Base-by-base conservation (phyloP, 2,329 filamentous ascomycete genomes). In the Ceratocystis diversiconidia region DNA sequence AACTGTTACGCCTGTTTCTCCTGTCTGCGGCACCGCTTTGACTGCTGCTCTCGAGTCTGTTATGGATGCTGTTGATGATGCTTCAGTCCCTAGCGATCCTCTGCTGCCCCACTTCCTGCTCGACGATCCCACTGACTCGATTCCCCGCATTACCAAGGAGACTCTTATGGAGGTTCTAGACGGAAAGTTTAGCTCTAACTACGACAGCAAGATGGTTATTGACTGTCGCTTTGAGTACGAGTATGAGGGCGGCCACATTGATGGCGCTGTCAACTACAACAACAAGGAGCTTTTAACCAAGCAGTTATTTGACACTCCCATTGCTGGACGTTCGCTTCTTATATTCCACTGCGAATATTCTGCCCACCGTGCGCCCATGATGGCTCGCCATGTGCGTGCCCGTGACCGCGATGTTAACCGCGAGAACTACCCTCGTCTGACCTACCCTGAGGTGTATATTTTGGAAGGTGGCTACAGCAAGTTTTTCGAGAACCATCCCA, bases 181-280 rank as follows among this genome's bases (percentile, higher is more conserved):
- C 74, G 91, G 91, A 68, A 87, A 89, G 71, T 96, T 86, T 76
- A 84, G 85, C 71, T 80, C 86, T 30, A 75, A 83, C 28, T 97
- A 89, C 74, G 85, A 91, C 68, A 84, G 92, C 73, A 86, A 90
- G 74, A 83, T 95, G 75, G 82, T 99, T 72, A 87, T 99, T 72
- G 94, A 99, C 75, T 99, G 94, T 75, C 89, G 94, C 22, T 99
- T 99, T 73, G 94, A 99, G 79, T 99, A 99, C 75, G 94, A 99
- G 77, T 99, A 95, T 74, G 88, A 96, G 17, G 94, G 94, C 66
- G 94, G 94, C 43, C 94, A 99, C 74, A 96, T 99, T 73, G 84
- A 91, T 70, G 89, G 89, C 19, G 94, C 94, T 55, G 80, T 96
- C 76, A 99, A 99, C 79, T 94, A 91, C 79, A 97, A 96, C 76